Evolutionary conservation across 345 rosid genomes (phyloP).

Genomic region (Populus deltoides): DNA sequence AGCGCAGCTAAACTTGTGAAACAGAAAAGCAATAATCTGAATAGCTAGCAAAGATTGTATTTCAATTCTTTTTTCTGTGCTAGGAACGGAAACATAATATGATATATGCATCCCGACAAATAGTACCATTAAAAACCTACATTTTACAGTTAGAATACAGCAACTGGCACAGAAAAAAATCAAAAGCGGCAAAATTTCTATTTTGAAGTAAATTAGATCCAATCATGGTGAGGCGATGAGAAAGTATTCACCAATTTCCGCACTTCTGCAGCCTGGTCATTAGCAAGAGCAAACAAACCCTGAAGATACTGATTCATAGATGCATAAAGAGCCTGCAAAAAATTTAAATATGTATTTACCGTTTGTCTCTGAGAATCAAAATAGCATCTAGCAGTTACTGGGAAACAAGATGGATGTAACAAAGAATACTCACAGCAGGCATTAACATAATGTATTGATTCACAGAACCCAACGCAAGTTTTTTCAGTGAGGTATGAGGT

Average conservation of each 20-base stretch:
- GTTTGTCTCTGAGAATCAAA: conserved; percentile 2
- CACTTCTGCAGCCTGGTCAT: conserved; percentile 79
- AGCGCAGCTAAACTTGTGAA: conserved; percentile 14
- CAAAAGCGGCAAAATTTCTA: not conserved
- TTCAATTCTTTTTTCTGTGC: not conserved
- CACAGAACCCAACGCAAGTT: conserved; percentile 80
- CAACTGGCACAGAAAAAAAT: not conserved
- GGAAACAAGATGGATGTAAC: conserved; percentile 7
- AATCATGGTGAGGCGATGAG: not conserved
- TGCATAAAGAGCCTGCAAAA: conserved; percentile 63
- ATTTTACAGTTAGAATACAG: not conserved
- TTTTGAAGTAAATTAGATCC: not conserved
- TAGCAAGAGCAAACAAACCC: conserved; percentile 81
- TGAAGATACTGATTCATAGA: conserved; percentile 63
- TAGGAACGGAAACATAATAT: not conserved
- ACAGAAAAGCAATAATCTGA: not conserved
- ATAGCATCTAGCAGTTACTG: not conserved
- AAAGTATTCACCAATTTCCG: conserved; percentile 47
- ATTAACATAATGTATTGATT: conserved; percentile 84
- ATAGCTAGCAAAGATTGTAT: not conserved
- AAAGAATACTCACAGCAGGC: conserved; percentile 80
- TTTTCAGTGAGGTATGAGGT: conserved; percentile 74
- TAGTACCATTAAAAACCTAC: not conserved
- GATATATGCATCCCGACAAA: not conserved
- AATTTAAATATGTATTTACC: not conserved